Evolutionary conservation across 352 stramenopile genomes (phyloP).

Genomic region (Globisporangium cystogenes): DNA sequence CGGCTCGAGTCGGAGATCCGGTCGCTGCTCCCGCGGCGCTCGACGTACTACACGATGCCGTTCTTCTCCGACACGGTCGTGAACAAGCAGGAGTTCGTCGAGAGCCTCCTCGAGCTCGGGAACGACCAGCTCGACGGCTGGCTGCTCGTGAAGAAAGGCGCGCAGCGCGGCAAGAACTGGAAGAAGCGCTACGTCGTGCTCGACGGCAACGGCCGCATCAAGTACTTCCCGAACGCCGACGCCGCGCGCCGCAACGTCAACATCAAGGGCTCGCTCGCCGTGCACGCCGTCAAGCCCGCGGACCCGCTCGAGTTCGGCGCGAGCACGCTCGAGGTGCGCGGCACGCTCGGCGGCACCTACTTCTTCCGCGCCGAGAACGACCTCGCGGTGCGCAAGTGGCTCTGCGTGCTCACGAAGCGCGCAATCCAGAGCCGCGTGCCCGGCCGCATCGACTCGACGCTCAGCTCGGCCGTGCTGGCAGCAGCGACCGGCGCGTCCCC

Average conservation of each 20-base stretch:
- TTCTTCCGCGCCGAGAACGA: conserved; percentile 79
- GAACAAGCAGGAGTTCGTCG: conserved; percentile 75
- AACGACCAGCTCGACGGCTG: conserved; percentile 68
- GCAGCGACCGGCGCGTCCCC: neutral
- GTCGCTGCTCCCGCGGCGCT: conserved; percentile 43
- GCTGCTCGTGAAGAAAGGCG: conserved; percentile 73
- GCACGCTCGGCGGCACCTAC: conserved; percentile 74
- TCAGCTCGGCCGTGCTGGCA: conserved; percentile 28
- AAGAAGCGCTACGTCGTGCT: conserved; percentile 82
- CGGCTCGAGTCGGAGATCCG: conserved; percentile 59
- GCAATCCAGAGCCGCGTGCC: conserved; percentile 70
- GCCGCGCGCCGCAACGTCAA: conserved; percentile 71
- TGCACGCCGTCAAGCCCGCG: conserved; percentile 73
- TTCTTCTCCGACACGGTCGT: conserved; percentile 73
- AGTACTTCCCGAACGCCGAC: conserved; percentile 78
- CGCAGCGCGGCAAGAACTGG: conserved; percentile 70
- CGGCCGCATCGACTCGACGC: conserved; percentile 54
- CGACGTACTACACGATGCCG: conserved; percentile 71
- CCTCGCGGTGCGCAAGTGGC: conserved; percentile 69
- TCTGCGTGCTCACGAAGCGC: conserved; percentile 76
- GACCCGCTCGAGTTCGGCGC: conserved; percentile 67
- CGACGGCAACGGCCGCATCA: conserved; percentile 65
- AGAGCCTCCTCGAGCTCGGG: conserved; percentile 57
- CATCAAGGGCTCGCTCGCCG: conserved; percentile 66
- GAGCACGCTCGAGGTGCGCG: conserved; percentile 71